A percentile compares a stretch with the other conserved stretches of the same genome.
These are phyloP conservation scores for Cyberlindnera meyerae DNA, from an alignment of 805 yeast genomes.

Conservation along the genomic window DNA sequence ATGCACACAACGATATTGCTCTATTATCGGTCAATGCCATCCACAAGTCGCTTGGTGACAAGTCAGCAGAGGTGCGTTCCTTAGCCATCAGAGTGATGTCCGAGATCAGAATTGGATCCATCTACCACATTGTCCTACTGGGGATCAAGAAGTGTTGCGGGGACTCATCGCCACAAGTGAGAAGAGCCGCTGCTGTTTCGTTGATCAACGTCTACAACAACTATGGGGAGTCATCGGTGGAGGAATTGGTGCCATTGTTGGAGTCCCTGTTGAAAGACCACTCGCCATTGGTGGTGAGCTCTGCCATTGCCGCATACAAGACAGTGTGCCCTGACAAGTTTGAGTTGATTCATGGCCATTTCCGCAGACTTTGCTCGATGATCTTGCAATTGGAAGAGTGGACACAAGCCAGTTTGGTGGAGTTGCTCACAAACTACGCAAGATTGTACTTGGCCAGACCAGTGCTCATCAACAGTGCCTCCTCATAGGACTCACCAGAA, in stretches of 20 bases:
- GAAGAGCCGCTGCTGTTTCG: constrained; percentile 76
- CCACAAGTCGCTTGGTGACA: constrained; percentile 74
- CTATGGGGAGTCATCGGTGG: constrained; percentile 38
- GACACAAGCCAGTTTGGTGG: constrained; percentile 57
- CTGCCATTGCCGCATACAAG: constrained; percentile 56
- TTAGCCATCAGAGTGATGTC: constrained; percentile 75
- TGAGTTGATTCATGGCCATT: constrained; percentile 68
- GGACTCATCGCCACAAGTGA: constrained; percentile 74
- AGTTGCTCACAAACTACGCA: constrained; percentile 62
- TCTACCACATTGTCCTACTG: constrained; percentile 70
- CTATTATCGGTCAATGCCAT: constrained; percentile 85
- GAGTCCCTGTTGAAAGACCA: constrained; percentile 57
- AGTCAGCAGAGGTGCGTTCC: constrained; percentile 61
- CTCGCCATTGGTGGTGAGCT: constrained; percentile 61
- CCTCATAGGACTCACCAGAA: constrained; percentile 17
- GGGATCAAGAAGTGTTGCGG: constrained; percentile 62
- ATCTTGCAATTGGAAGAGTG: constrained; percentile 61
- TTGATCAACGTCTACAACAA: constrained; percentile 51
- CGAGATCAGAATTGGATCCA: constrained; percentile 77
- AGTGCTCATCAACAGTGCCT: constrained; percentile 31
- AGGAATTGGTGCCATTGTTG: constrained; percentile 48
- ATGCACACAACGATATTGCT: constrained; percentile 83
- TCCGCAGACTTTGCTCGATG: constrained; percentile 48
- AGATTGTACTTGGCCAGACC: constrained; percentile 58
- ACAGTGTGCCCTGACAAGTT: constrained; percentile 52